These are phyloP conservation scores for Talaromyces nanjingensis DNA, from an alignment of 495 filamentous ascomycete genomes.

Conservation along the genomic window DNA sequence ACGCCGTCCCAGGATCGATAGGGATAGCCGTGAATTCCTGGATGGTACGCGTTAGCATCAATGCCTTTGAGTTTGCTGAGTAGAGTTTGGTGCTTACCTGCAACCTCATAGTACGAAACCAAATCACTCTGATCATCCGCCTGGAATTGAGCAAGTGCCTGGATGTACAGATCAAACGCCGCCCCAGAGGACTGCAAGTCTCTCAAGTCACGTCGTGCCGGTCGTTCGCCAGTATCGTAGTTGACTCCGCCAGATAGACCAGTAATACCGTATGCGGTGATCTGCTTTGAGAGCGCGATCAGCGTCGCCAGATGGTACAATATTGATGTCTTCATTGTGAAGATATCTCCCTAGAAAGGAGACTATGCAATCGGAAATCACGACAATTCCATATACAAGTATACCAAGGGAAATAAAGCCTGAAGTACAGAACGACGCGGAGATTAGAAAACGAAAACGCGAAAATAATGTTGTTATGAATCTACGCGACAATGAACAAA, in stretches of 20 bases:
- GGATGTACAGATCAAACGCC: conserved; percentile 26
- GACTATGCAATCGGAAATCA: neutral
- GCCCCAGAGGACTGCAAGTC: conserved; percentile 18
- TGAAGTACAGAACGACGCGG: neutral
- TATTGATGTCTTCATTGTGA: conserved; percentile 1
- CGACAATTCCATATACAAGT: neutral
- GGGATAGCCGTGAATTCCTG: conserved; percentile 25
- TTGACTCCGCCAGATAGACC: conserved; percentile 18
- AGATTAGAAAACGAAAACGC: neutral
- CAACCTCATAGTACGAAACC: conserved; percentile 22
- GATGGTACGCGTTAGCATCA: neutral
- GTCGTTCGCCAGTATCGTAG: conserved; percentile 14
- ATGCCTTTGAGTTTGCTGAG: neutral
- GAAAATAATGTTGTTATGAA: neutral
- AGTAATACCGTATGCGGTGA: conserved; percentile 14
- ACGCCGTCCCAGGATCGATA: conserved; percentile 24
- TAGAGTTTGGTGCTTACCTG: conserved; percentile 10
- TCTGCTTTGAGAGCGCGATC: neutral
- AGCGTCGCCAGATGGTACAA: neutral
- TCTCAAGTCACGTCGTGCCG: conserved; percentile 18
- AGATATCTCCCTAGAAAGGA: neutral
- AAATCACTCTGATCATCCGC: conserved; percentile 16
- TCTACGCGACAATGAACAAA: neutral
- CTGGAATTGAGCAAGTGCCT: conserved; percentile 19
- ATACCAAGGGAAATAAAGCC: neutral